Conservation (phyloP, 495 filamentous ascomycete genomes). For the Aspergillus haitiensis region DNA sequence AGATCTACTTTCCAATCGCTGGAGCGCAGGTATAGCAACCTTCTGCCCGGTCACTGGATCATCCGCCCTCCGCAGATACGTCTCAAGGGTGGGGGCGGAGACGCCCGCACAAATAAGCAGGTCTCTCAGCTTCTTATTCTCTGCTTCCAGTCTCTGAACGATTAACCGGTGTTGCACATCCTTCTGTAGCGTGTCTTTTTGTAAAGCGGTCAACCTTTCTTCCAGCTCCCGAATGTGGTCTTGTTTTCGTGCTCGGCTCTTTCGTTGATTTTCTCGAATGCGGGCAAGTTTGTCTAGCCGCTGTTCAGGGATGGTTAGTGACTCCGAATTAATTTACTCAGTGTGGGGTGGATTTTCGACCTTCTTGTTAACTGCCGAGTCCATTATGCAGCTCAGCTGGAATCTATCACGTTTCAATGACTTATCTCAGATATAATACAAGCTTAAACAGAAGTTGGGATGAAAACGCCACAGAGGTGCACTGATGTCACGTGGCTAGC, state of each 20-base stretch:
- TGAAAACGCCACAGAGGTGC: background rate
- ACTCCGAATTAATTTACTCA: background rate
- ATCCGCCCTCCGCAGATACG: conserved; percentile 31
- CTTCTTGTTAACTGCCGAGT: conserved; percentile 13
- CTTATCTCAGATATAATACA: background rate
- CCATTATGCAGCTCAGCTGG: conserved; percentile 4
- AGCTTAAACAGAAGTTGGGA: background rate
- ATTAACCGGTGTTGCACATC: conserved; percentile 41
- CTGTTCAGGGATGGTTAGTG: conserved; percentile 24
- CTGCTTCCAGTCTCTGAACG: conserved; percentile 40
- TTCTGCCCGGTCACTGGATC: conserved; percentile 29
- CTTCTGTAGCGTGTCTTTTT: conserved; percentile 41
- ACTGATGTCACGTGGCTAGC: no score
- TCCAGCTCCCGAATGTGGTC: conserved; percentile 75
- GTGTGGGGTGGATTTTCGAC: background rate
- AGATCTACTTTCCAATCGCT: conserved; percentile 6
- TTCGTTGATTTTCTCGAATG: conserved; percentile 79
- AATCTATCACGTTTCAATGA: background rate
- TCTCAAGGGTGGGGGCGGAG: conserved; percentile 28
- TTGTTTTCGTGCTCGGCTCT: conserved; percentile 71
- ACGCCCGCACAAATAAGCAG: conserved; percentile 34
- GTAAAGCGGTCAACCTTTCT: conserved; percentile 57
- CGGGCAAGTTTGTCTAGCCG: conserved; percentile 40
- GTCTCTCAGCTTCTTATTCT: conserved; percentile 37
- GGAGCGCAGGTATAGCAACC: conserved; percentile 42